A percentile compares a stretch with the other conserved stretches of the same genome.
Evolutionary conservation across 2,329 filamentous ascomycete species (phyloP).

Genomic region (Xylogone sp.): DNA sequence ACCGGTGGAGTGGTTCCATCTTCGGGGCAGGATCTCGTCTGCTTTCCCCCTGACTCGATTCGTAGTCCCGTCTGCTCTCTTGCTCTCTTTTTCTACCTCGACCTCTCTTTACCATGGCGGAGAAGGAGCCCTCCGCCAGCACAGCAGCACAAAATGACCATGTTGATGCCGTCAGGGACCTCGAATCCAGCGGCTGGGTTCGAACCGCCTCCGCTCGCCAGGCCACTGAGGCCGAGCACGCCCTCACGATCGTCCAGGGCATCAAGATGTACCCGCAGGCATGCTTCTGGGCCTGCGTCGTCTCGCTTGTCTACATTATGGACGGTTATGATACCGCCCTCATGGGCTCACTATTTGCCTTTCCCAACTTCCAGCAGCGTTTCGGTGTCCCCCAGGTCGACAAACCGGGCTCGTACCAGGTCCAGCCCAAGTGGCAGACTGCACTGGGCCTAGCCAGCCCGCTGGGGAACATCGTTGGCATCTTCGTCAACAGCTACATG

Average conservation of each 20-base stretch:
- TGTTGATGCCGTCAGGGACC: not conserved
- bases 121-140: not conserved
- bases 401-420: slow-evolving; percentile 28
- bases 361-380: slow-evolving; percentile 19
- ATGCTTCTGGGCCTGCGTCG: slow-evolving; percentile 28
- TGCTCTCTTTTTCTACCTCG: not conserved
- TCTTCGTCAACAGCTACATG: slow-evolving; percentile 36
- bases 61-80: not conserved
- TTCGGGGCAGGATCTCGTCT: not conserved
- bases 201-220: slow-evolving; percentile 8
- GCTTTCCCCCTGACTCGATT: not conserved
- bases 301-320: slow-evolving; percentile 37
- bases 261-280: slow-evolving; percentile 15
- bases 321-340: slow-evolving; percentile 37
- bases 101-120: not conserved
- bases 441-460: slow-evolving; percentile 34
- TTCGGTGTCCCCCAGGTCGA: slow-evolving; percentile 22
- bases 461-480: slow-evolving; percentile 38
- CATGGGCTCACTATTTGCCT: slow-evolving; percentile 30
- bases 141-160: not conserved
- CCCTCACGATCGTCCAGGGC: slow-evolving; percentile 15
- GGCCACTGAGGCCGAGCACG: slow-evolving; percentile 16
- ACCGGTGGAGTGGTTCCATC: not conserved
- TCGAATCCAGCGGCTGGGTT: not conserved
- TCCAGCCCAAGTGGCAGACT: slow-evolving; percentile 39